Conservation (phyloP, 345 rosid species). For the Acer campestre region DNA sequence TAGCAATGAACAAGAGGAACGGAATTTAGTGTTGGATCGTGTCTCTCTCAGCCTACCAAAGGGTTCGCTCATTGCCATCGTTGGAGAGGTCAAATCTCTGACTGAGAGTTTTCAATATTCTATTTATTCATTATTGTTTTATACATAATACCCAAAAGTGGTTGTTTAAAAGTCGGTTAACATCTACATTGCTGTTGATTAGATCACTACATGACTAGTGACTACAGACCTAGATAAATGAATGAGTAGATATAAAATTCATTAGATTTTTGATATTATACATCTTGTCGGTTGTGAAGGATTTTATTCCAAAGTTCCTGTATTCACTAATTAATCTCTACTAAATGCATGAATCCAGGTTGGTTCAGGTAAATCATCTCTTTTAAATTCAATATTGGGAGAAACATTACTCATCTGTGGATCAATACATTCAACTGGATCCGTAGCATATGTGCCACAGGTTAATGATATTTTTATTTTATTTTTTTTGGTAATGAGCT, state of each 20-base stretch:
- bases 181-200: background rate
- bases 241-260: background rate
- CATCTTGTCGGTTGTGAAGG: background rate
- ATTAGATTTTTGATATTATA: background rate
- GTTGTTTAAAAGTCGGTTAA: background rate
- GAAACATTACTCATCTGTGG: constrained; percentile 71
- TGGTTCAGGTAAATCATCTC: constrained; percentile 94
- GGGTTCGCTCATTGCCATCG: constrained; percentile 65
- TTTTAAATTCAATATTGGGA: constrained; percentile 70
- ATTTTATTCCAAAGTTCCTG: constrained; percentile 1
- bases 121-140: background rate
- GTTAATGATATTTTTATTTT: constrained; percentile 30
- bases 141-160: background rate
- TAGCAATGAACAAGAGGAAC: constrained; percentile 39
- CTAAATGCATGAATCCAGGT: constrained; percentile 55
- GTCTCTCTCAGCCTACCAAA: constrained; percentile 61
- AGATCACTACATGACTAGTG: background rate
- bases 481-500: constrained; percentile 8
- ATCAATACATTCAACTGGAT: constrained; percentile 55
- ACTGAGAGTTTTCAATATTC: constrained; percentile 4
- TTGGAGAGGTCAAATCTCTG: constrained; percentile 72
- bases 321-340: constrained; percentile 1
- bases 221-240: background rate
- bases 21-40: constrained; percentile 54
- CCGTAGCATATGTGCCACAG: constrained; percentile 89